Evolutionary conservation across 2,329 filamentous ascomycete genomes (phyloP).

Genomic region (Didymella pomorum): DNA sequence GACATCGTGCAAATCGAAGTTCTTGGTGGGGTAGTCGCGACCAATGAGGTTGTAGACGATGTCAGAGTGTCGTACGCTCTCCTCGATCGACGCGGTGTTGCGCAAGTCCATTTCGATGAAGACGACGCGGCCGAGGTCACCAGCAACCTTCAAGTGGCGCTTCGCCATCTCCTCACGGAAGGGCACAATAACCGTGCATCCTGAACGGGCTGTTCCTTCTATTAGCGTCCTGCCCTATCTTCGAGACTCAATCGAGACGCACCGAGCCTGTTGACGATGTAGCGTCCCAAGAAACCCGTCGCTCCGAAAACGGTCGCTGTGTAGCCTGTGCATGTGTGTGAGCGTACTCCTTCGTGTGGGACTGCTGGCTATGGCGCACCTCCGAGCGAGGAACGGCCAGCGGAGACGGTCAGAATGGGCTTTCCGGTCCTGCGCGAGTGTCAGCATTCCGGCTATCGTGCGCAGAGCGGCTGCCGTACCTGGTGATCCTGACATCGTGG

Average conservation of each 20-base stretch:
- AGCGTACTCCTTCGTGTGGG: constrained; percentile 29
- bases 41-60: constrained; percentile 97
- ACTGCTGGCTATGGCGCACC: constrained; percentile 61
- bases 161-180: constrained; percentile 98
- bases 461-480: constrained; percentile 22
- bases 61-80: constrained; percentile 95
- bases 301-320: constrained; percentile 98
- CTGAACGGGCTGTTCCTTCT: constrained; percentile 74
- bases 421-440: constrained; percentile 75
- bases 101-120: constrained; percentile 95
- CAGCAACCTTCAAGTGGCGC: constrained; percentile 94
- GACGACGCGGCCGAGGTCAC: constrained; percentile 87
- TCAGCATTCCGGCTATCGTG: constrained; percentile 19
- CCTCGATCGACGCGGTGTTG: constrained; percentile 95
- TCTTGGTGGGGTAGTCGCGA: constrained; percentile 96
- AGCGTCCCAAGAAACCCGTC: constrained; percentile 92
- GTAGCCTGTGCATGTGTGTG: constrained; percentile 69
- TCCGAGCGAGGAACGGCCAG: constrained; percentile 89
- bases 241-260: constrained; percentile 38
- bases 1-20: constrained; percentile 91
- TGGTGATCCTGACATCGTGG: constrained; percentile 90
- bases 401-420: constrained; percentile 86
- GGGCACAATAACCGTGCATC: constrained; percentile 92
- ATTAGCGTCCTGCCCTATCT: constrained; percentile 28
- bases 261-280: constrained; percentile 96